These are phyloP conservation scores for Cylindricascospora bacillispora DNA, from an alignment of 1,139 yeast genomes.

Conservation along the genomic window DNA sequence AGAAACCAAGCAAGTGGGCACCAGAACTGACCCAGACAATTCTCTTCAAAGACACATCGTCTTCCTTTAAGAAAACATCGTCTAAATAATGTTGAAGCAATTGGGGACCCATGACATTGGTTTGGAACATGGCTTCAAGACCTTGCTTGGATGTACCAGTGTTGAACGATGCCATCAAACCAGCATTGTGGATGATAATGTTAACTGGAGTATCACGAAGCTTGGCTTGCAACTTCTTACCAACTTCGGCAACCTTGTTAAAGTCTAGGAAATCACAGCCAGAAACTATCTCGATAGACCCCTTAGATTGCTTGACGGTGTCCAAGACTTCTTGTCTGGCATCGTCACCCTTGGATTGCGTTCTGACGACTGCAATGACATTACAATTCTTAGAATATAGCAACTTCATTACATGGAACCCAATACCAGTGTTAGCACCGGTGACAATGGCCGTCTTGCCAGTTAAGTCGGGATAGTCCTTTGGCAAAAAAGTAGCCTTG, in stretches of 20 bases:
- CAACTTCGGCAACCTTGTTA: slow-evolving; percentile 32
- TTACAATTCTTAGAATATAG: slow-evolving; percentile 33
- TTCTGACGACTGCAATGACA: slow-evolving; percentile 33
- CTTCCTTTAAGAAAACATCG: slow-evolving; percentile 28
- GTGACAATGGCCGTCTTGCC: slow-evolving; percentile 34
- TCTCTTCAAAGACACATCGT: slow-evolving; percentile 21
- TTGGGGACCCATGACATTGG: slow-evolving; percentile 39
- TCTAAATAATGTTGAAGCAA: slow-evolving; percentile 35
- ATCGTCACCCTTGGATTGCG: slow-evolving; percentile 25
- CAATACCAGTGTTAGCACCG: slow-evolving; percentile 38
- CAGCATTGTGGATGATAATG: slow-evolving; percentile 40
- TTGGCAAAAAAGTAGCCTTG: slow-evolving; percentile 27
- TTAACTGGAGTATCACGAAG: slow-evolving; percentile 24
- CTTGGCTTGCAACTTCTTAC: slow-evolving; percentile 22
- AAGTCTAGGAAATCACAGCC: slow-evolving; percentile 36
- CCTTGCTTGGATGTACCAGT: slow-evolving; percentile 31
- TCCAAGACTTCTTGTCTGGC: slow-evolving; percentile 27
- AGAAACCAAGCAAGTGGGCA: slow-evolving; percentile 29
- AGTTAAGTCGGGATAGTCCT: slow-evolving; percentile 33
- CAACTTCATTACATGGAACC: slow-evolving; percentile 30
- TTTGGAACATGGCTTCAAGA: slow-evolving; percentile 36
- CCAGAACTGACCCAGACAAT: slow-evolving; percentile 38
- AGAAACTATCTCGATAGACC: slow-evolving; percentile 17
- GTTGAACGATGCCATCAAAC: slow-evolving; percentile 34
- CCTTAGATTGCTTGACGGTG: slow-evolving; percentile 14